Percentiles rank a stretch among this genome's conserved stretches.
These are phyloP conservation scores for Striga asiatica DNA, from an alignment of 257 asterid species.

Conservation along the genomic window DNA sequence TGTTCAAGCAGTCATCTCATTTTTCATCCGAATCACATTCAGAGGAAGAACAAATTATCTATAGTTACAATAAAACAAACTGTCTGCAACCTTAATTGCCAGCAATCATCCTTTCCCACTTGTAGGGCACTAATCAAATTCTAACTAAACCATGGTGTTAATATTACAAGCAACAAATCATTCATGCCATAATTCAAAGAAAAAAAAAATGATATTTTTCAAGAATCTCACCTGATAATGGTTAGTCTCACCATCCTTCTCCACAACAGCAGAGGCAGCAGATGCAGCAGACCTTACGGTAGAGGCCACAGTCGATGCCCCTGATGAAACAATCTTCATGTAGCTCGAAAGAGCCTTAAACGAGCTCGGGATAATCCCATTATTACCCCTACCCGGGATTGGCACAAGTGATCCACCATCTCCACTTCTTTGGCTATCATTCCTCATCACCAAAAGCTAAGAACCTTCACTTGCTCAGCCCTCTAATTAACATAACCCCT, in stretches of 20 bases:
- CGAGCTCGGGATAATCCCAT: constrained; percentile 55
- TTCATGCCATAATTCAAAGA: background rate
- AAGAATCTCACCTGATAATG: constrained; percentile 51
- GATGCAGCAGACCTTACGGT: constrained; percentile 83
- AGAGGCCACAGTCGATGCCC: constrained; percentile 81
- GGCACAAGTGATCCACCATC: constrained; percentile 38
- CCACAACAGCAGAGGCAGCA: constrained; percentile 79
- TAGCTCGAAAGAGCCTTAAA: constrained; percentile 63
- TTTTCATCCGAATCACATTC: background rate
- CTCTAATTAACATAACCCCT: constrained; percentile 32
- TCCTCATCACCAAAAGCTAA: constrained; percentile 51
- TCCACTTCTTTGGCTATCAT: constrained; percentile 41
- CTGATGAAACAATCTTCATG: constrained; percentile 66
- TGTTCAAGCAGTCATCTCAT: background rate
- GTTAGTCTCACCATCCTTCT: constrained; percentile 57
- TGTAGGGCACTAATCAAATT: background rate
- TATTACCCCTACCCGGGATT: constrained; percentile 29
- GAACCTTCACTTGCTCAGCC: constrained; percentile 20
- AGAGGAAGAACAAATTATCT: background rate
- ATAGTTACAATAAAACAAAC: background rate
- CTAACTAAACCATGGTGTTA: constrained; percentile 7
- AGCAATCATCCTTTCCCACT: background rate
- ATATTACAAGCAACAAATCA: background rate
- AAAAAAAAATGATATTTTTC: background rate
- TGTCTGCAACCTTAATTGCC: no score